phyloP scores from a whole-genome alignment of 352 stramenopile genomes.

The Globisporangium spiculum region DNA sequence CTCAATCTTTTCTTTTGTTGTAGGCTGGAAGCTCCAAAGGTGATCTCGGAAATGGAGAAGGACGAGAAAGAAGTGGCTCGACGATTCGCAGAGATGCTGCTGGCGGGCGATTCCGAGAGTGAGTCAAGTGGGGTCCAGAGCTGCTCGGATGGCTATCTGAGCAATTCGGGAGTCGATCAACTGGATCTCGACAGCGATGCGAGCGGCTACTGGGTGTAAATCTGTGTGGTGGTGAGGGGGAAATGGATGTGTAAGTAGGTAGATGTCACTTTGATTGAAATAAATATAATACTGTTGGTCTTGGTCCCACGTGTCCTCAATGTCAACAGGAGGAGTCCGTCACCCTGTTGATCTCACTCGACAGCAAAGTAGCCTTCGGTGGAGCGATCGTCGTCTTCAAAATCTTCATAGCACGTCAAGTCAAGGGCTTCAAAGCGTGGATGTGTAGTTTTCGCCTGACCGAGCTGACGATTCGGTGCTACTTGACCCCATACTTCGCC shows the following conservation, averaged over 20 bases:
- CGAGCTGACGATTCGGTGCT: neutral
- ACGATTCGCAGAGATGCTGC: conserved; percentile 24
- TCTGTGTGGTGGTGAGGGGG: neutral
- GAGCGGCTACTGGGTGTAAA: conserved; percentile 23
- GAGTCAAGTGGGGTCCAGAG: conserved; percentile 61
- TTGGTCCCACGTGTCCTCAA: neutral
- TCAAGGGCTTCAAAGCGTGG: conserved; percentile 15
- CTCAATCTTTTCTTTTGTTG: neutral
- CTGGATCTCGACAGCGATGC: conserved; percentile 29
- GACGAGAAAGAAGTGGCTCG: conserved; percentile 40
- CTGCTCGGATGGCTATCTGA: conserved; percentile 44
- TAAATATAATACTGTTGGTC: conserved; percentile 12
- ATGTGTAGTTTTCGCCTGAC: no score
- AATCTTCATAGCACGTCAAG: conserved; percentile 30
- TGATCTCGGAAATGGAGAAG: conserved; percentile 43
- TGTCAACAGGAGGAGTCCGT: neutral
- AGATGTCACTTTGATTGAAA: conserved; percentile 8
- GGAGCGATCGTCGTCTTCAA: conserved; percentile 14
- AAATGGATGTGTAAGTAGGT: conserved; percentile 2
- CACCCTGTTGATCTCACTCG: conserved; percentile 6
- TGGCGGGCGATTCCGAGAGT: conserved; percentile 21
- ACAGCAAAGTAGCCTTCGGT: conserved; percentile 13
- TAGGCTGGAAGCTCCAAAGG: conserved; percentile 21
- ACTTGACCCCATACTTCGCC: conserved; percentile 6
- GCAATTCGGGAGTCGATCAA: conserved; percentile 36